A percentile compares a stretch with the other conserved stretches of the same genome.
phyloP scores from a whole-genome alignment of 805 yeast species.

The Nakazawaea wyomingensis region DNA sequence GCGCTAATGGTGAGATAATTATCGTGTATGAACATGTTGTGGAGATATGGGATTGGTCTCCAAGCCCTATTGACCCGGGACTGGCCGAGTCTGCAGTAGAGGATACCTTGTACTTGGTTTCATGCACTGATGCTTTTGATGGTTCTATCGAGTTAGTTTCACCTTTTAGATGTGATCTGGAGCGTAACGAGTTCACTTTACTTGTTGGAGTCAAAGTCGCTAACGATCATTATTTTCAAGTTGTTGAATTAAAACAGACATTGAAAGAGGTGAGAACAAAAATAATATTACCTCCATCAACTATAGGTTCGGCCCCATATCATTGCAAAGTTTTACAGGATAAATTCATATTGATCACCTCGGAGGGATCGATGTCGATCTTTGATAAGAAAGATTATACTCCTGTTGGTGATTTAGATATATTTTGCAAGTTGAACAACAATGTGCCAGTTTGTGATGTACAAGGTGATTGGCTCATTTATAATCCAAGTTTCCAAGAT shows the following conservation, averaged over 20 bases:
- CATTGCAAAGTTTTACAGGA: constrained; percentile 16
- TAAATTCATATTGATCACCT: constrained; percentile 23
- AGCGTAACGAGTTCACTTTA: constrained; percentile 19
- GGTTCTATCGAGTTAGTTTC: constrained; percentile 14
- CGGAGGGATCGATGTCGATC: constrained; percentile 24
- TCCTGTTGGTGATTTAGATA: constrained; percentile 13
- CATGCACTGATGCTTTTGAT: constrained; percentile 13
- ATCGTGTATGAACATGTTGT: constrained; percentile 23
- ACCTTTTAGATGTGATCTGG: constrained; percentile 23
- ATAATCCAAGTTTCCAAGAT: constrained; percentile 36
- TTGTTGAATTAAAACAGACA: constrained; percentile 10
- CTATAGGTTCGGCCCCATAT: constrained; percentile 21
- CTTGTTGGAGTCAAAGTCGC: constrained; percentile 10
- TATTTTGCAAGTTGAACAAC: constrained; percentile 22
- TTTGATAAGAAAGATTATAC: constrained; percentile 17
- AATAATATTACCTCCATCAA: constrained; percentile 24
- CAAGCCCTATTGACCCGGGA: constrained; percentile 18
- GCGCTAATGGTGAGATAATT: constrained; percentile 33
- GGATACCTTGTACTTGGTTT: constrained; percentile 25
- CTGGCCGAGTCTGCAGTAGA: not conserved
- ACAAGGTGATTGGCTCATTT: constrained; percentile 44
- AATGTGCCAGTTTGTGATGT: constrained; percentile 42
- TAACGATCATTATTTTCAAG: constrained; percentile 13
- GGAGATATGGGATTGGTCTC: constrained; percentile 38
- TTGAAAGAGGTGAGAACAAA: constrained; percentile 15